These are phyloP conservation scores for Oligophagozyma castellii DNA, from an alignment of 1,139 yeast genomes.

Conservation along the genomic window DNA sequence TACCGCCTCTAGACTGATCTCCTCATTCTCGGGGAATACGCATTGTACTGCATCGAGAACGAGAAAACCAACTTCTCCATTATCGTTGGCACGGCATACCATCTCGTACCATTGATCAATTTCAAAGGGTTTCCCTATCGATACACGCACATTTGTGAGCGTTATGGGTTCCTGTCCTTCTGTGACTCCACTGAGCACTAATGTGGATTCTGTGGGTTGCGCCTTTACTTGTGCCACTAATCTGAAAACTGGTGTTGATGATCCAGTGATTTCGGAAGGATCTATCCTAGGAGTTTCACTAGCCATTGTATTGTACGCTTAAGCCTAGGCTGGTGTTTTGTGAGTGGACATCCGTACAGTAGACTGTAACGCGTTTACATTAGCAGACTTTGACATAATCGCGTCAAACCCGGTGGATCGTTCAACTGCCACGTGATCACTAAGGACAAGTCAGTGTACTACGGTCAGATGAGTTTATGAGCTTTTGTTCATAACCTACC, in stretches of 20 bases:
- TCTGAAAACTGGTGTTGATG: conserved; percentile 19
- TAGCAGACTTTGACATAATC: too few relatives aligned
- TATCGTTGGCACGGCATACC: conserved; percentile 22
- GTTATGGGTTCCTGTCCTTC: conserved; percentile 21
- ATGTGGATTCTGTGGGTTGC: conserved; percentile 19
- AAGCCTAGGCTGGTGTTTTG: too few relatives aligned
- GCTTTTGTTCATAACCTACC: too few relatives aligned
- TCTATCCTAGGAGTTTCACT: conserved; percentile 24
- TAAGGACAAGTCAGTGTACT: too few relatives aligned
- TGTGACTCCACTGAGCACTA: conserved; percentile 18
- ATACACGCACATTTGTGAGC: conserved; percentile 15
- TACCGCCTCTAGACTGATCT: conserved; percentile 20
- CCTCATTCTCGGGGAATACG: conserved; percentile 16
- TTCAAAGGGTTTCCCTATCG: conserved; percentile 11
- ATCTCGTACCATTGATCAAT: conserved; percentile 23
- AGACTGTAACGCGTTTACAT: too few relatives aligned
- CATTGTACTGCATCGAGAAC: conserved; percentile 22
- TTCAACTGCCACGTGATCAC: too few relatives aligned
- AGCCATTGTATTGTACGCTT: too few relatives aligned
- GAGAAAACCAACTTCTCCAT: conserved; percentile 22
- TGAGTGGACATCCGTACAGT: too few relatives aligned
- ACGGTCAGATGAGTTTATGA: too few relatives aligned
- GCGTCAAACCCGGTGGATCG: too few relatives aligned
- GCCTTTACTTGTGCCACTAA: conserved; percentile 22
- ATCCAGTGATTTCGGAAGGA: conserved; percentile 18